These are phyloP conservation scores for Logfia minima DNA, from an alignment of 129 eudicot species.

Conservation along the genomic window DNA sequence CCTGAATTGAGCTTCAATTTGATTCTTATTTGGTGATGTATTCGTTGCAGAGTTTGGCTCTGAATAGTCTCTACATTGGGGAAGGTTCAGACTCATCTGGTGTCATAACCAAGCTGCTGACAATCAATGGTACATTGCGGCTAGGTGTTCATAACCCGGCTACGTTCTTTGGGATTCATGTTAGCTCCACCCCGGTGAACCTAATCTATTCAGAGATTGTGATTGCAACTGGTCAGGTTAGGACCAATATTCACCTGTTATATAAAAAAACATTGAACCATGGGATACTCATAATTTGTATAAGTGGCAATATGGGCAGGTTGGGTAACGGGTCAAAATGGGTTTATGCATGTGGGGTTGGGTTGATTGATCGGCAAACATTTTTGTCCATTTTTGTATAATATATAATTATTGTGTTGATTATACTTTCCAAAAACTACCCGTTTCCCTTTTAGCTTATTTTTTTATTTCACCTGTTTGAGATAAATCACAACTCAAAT, in stretches of 20 bases:
- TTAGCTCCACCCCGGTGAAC: slow-evolving; percentile 77
- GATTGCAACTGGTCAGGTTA: slow-evolving; percentile 85
- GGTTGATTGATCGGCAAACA: neutral
- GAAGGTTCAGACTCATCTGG: slow-evolving; percentile 85
- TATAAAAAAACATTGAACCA: slow-evolving; percentile 8
- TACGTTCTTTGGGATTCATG: slow-evolving; percentile 89
- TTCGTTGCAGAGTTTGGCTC: slow-evolving; percentile 65
- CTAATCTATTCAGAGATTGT: slow-evolving; percentile 67
- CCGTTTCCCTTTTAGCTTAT: neutral
- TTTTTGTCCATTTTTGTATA: neutral
- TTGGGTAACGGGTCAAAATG: neutral
- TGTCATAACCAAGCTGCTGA: slow-evolving; percentile 78
- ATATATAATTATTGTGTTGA: neutral
- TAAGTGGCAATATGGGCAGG: neutral
- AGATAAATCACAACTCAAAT: neutral
- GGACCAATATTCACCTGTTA: slow-evolving; percentile 15
- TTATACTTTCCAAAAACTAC: neutral
- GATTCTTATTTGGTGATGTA: neutral
- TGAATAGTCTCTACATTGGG: slow-evolving; percentile 61
- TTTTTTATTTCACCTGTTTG: neutral
- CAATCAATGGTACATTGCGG: slow-evolving; percentile 71
- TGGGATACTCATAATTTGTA: neutral
- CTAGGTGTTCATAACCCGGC: slow-evolving; percentile 82
- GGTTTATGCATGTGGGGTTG: neutral
- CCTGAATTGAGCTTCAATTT: neutral